Evolutionary conservation across 306 rosid species (phyloP).

Genomic region (Ceratonia siliqua): DNA sequence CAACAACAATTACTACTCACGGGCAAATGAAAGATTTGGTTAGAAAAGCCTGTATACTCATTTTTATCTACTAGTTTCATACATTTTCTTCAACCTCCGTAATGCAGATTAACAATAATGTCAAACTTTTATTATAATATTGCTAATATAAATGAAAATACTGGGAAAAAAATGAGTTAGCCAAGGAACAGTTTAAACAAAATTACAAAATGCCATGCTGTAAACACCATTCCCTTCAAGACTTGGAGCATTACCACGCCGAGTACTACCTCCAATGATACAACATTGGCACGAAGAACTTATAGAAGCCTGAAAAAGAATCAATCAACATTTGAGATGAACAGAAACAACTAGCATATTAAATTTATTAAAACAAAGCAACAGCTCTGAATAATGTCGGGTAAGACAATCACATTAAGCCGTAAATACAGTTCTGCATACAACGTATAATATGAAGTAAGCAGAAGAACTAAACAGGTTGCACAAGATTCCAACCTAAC

Average conservation of each 20-base stretch:
- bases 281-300: conserved; percentile 38
- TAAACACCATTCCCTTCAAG: conserved; percentile 31
- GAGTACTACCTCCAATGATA: conserved; percentile 36
- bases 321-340: conserved; percentile 8
- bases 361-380: conserved; percentile 12
- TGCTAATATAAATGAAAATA: conserved; percentile 30
- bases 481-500: conserved; percentile 23
- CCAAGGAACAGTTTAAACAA: conserved; percentile 42
- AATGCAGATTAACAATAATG: conserved; percentile 1
- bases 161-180: conserved; percentile 46
- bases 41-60: conserved; percentile 27
- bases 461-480: neutral
- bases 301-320: conserved; percentile 50
- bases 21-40: neutral
- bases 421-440: conserved; percentile 23
- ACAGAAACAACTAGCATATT: conserved; percentile 6
- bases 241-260: conserved; percentile 21
- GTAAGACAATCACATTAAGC: neutral
- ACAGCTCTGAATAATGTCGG: conserved; percentile 17
- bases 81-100: conserved; percentile 33
- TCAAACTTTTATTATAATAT: conserved; percentile 22
- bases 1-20: neutral
- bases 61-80: conserved; percentile 36
- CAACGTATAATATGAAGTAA: neutral
- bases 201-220: conserved; percentile 35